Evolutionary conservation across 768 basidiomycete species (phyloP), one percentile per base, ranked within the genome.

Genomic region (Tulasnella sp.): DNA sequence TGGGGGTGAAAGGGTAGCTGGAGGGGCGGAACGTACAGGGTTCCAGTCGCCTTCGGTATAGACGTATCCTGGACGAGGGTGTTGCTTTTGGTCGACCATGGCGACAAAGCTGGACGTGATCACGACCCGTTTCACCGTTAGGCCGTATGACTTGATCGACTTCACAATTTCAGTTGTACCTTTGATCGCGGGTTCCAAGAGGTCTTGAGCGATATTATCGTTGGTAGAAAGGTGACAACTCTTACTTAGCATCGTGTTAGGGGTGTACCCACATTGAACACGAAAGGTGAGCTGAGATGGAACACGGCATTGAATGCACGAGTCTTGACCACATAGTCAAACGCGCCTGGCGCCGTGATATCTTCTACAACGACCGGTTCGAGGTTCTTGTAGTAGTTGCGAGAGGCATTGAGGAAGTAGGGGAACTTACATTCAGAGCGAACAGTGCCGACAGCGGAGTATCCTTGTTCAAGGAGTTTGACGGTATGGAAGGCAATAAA

Each of bases 61-160:
- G 3, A 52, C 48, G 19, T 63, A 57, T n/a, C 62, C 62, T 2
- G 58, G 42, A 19, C 53, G n/a, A 17, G 17, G 9, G 1, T 49
- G 61, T 15, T 46, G 23, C 4, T 42, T 14, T 7, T 29, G n/a
- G 25, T 62, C 60, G 6, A 62, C 19, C 17, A 67, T 43, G 17
- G 65, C 54, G 7, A 50, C 64, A 54, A 64, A 63, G 48, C 62
- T 65, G 27, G 62, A 59, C 31, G 65, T 67, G 35, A 67, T 35
- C 6, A 67, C 65, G 42, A 67, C 57, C 41, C 65, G 62, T 60
- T 67, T 65, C 36, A 67, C 59, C 1, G 34, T 46, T 4, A 61
- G 61, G 15, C 49, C 62, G 35, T 50, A n/a, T 23, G 49, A 31
- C 4, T 56, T 12, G 59, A 55, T 40, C 9, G 58, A 59, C 31